A percentile compares a stretch with the other conserved stretches of the same genome.
phyloP scores from a whole-genome alignment of 2,329 filamentous ascomycete species.

The Aspergillus fumigatiaffinis region DNA sequence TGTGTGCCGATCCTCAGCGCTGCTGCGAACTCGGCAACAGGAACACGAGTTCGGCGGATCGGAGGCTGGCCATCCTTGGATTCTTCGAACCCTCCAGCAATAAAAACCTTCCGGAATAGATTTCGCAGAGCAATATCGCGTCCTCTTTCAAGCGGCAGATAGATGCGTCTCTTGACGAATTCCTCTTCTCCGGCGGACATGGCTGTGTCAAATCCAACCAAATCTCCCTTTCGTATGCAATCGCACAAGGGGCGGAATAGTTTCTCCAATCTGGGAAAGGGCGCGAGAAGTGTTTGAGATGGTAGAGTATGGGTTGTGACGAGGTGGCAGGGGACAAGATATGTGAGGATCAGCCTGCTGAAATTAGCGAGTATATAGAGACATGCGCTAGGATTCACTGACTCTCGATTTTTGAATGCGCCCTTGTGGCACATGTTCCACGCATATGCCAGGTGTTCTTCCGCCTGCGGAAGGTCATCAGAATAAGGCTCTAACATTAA shows the following conservation, averaged over 20 bases:
- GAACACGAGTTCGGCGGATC: conserved; percentile 67
- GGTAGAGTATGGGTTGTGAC: conserved; percentile 85
- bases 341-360: conserved; percentile 78
- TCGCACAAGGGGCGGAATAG: conserved; percentile 74
- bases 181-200: conserved; percentile 80
- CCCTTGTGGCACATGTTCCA: conserved; percentile 75
- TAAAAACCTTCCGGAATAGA: conserved; percentile 83
- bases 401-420: conserved; percentile 76
- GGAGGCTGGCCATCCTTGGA: conserved; percentile 63
- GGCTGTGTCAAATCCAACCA: conserved; percentile 78
- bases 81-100: conserved; percentile 78
- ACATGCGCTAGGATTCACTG: conserved; percentile 27
- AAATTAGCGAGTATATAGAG: conserved; percentile 18
- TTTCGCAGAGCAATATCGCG: conserved; percentile 91
- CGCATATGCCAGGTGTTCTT: conserved; percentile 74
- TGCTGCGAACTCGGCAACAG: conserved; percentile 77
- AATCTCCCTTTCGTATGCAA: conserved; percentile 78
- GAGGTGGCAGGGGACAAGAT: conserved; percentile 89
- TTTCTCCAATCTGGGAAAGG: conserved; percentile 70
- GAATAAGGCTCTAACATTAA: conserved; percentile 1
- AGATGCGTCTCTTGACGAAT: conserved; percentile 89
- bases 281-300: conserved; percentile 63
- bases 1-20: conserved; percentile 70
- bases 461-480: conserved; percentile 53
- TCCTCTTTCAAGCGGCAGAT: conserved; percentile 86